These are phyloP conservation scores for Strigomonas culicis DNA, from an alignment of 208 protist species.

Conservation along the genomic window DNA sequence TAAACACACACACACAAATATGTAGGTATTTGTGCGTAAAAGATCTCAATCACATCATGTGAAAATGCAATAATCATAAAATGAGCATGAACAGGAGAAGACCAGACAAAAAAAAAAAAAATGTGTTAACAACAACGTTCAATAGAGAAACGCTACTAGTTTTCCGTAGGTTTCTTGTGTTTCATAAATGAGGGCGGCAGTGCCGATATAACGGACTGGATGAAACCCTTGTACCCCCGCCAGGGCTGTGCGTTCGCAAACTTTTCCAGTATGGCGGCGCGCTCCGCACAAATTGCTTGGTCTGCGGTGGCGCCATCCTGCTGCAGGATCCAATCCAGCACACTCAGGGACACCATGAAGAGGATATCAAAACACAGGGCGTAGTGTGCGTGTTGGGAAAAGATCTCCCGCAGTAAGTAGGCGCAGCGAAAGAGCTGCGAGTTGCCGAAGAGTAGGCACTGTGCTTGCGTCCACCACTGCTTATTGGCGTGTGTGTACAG, in stretches of 20 bases:
- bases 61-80: not conserved
- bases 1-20: not conserved
- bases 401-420: slow-evolving; percentile 16
- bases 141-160: not conserved
- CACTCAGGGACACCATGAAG: slow-evolving; percentile 1
- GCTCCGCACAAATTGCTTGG: not conserved
- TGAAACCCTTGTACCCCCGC: slow-evolving; percentile 45
- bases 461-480: slow-evolving; percentile 35
- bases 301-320: not conserved
- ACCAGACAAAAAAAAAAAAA: not conserved
- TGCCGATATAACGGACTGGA: slow-evolving; percentile 44
- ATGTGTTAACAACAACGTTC: not conserved
- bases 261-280: not conserved
- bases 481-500: not conserved
- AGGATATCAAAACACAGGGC: slow-evolving; percentile 5
- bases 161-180: not conserved
- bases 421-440: slow-evolving; percentile 19
- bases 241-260: slow-evolving; percentile 13
- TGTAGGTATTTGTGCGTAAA: too few species aligned
- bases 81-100: not conserved
- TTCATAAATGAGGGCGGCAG: slow-evolving; percentile 27
- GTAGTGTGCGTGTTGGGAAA: slow-evolving; percentile 10
- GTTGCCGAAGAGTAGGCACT: slow-evolving; percentile 33
- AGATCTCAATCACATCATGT: too few species aligned
- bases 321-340: slow-evolving; percentile 10